These are phyloP conservation scores for Trichoderma sp. DNA, from an alignment of 2,329 filamentous ascomycete genomes.

Conservation along the genomic window DNA sequence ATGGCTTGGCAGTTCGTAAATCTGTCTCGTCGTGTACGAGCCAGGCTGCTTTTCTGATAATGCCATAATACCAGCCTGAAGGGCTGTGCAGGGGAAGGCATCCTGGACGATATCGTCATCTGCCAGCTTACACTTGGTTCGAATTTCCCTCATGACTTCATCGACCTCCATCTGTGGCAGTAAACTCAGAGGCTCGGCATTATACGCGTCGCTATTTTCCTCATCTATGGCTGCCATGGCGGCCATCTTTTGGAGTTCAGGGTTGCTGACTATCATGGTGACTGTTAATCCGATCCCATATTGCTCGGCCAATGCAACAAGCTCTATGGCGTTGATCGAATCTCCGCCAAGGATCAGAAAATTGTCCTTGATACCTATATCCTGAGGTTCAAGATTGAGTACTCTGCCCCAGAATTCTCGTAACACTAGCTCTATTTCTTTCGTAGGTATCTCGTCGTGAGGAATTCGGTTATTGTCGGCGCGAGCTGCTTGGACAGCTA, in stretches of 20 bases:
- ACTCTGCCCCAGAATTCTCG: constrained; percentile 2
- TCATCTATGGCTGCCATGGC: not conserved
- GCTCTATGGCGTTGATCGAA: constrained; percentile 26
- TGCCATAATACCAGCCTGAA: constrained; percentile 10
- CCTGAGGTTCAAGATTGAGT: not conserved
- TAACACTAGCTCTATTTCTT: constrained; percentile 1
- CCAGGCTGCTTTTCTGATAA: constrained; percentile 10
- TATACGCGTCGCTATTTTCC: not conserved
- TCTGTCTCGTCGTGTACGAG: not conserved
- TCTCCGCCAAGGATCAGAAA: constrained; percentile 26
- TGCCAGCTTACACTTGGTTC: not conserved
- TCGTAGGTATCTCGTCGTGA: not conserved
- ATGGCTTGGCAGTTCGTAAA: constrained; percentile 15
- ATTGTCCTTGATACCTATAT: constrained; percentile 10
- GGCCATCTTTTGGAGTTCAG: constrained; percentile 1
- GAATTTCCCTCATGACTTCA: not conserved
- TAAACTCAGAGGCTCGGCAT: not conserved
- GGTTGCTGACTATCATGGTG: not conserved
- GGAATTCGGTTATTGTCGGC: not conserved
- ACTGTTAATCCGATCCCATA: not conserved
- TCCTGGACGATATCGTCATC: not conserved
- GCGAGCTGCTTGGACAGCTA: not conserved
- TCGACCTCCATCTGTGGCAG: not conserved
- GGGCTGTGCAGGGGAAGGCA: constrained; percentile 1
- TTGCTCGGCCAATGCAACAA: constrained; percentile 10